A percentile compares a stretch with the other conserved stretches of the same genome.
phyloP scores from a whole-genome alignment of 208 protist species.

The Leishmania martiniquensis region DNA sequence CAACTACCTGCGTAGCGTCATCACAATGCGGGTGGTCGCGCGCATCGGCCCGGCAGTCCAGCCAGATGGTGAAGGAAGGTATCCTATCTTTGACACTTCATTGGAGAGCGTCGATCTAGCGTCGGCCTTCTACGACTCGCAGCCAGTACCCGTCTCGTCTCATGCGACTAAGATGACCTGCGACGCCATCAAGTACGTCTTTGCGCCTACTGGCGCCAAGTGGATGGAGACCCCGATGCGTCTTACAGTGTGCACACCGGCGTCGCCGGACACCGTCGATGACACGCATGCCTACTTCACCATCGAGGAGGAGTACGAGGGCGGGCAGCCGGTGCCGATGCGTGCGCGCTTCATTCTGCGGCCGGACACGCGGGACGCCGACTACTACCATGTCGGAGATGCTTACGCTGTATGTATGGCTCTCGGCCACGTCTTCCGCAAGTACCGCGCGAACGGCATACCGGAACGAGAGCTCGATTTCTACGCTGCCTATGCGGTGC shows the following conservation, averaged over 20 bases:
- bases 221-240: constrained; percentile 28
- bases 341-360: constrained; percentile 58
- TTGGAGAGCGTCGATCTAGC: constrained; percentile 8
- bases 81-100: constrained; percentile 3
- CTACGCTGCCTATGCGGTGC: constrained; percentile 27
- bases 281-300: constrained; percentile 45
- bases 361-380: constrained; percentile 29
- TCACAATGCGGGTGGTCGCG: constrained; percentile 25
- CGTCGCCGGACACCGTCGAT: constrained; percentile 20
- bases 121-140: not conserved
- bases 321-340: constrained; percentile 27
- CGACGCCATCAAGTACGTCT: constrained; percentile 37
- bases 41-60: constrained; percentile 11
- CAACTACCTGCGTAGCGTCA: constrained; percentile 22
- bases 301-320: constrained; percentile 37
- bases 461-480: constrained; percentile 26
- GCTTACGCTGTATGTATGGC: constrained; percentile 51
- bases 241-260: constrained; percentile 14
- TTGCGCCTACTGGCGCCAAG: constrained; percentile 12
- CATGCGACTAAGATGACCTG: constrained; percentile 8
- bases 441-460: constrained; percentile 21
- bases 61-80: not conserved
- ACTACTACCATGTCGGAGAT: constrained; percentile 66
- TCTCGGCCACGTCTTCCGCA: constrained; percentile 30
- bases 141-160: not conserved